Conservation (phyloP, 495 filamentous ascomycete species). For the Xylaria cubensis region DNA sequence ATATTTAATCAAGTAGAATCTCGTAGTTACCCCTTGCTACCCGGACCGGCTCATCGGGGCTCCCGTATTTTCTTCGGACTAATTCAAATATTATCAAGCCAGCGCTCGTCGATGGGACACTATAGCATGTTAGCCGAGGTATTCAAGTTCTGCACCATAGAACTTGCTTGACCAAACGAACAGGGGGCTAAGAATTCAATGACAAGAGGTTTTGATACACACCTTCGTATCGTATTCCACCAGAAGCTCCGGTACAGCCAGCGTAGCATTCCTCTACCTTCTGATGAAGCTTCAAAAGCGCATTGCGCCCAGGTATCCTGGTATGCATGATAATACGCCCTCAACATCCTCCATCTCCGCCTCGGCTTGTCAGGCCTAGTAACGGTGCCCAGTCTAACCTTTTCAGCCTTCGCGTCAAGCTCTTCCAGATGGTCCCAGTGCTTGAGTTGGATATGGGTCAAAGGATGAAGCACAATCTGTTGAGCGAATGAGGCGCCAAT, state of each 20-base stretch:
- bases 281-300: slow-evolving; percentile 62
- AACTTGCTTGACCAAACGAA: neutral
- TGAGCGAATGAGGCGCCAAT: slow-evolving; percentile 77
- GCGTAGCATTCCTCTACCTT: slow-evolving; percentile 65
- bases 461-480: slow-evolving; percentile 79
- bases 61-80: slow-evolving; percentile 79
- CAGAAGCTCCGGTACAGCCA: slow-evolving; percentile 84
- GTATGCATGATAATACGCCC: slow-evolving; percentile 77
- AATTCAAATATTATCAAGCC: slow-evolving; percentile 91
- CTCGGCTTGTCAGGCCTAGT: slow-evolving; percentile 37
- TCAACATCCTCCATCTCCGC: slow-evolving; percentile 60
- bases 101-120: slow-evolving; percentile 84
- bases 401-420: slow-evolving; percentile 67
- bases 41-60: slow-evolving; percentile 65
- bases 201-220: neutral
- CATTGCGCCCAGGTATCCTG: slow-evolving; percentile 77
- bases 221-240: slow-evolving; percentile 66
- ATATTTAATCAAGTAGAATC: slow-evolving; percentile 64
- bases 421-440: slow-evolving; percentile 82
- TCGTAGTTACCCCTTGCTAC: slow-evolving; percentile 71
- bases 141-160: neutral
- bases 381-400: slow-evolving; percentile 42
- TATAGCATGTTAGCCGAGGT: neutral
- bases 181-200: neutral
- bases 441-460: slow-evolving; percentile 74